These are phyloP conservation scores for Aspergillus kassunensis DNA, from an alignment of 495 filamentous ascomycete genomes.

Conservation along the genomic window DNA sequence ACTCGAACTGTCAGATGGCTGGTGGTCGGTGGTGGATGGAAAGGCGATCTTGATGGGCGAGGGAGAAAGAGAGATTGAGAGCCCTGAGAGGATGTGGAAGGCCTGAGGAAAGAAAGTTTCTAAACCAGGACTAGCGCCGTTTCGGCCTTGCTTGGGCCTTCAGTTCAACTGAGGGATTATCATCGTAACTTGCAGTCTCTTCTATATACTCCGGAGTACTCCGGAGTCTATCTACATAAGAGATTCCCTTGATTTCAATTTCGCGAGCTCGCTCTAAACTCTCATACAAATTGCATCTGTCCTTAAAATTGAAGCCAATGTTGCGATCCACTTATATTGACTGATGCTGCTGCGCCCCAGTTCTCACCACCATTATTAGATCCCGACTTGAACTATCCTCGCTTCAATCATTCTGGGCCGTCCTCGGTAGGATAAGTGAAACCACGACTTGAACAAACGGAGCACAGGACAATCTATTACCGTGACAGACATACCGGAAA, in stretches of 20 bases:
- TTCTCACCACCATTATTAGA: too few species aligned
- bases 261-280: too few species aligned
- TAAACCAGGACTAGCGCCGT: constrained; percentile 1
- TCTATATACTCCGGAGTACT: too few species aligned
- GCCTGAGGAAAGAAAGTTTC: constrained; percentile 10
- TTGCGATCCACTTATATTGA: background rate
- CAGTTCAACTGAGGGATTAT: background rate
- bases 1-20: constrained; percentile 1
- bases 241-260: too few species aligned
- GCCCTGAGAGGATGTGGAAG: constrained; percentile 8
- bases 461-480: constrained; percentile 6
- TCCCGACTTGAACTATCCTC: too few species aligned
- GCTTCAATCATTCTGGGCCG: background rate
- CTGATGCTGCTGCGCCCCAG: constrained; percentile 7
- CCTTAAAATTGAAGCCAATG: background rate
- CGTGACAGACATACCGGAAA: background rate
- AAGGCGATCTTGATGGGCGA: constrained; percentile 12
- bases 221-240: too few species aligned
- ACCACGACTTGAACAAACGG: background rate
- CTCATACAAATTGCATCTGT: background rate
- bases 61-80: constrained; percentile 14
- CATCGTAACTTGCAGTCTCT: too few species aligned
- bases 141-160: constrained; percentile 1
- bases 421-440: background rate
- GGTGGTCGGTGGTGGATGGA: constrained; percentile 8